Evolutionary conservation across 2,329 filamentous ascomycete genomes (phyloP), one percentile per base, ranked within the genome.

Genomic region (Calonectria ilicicola): DNA sequence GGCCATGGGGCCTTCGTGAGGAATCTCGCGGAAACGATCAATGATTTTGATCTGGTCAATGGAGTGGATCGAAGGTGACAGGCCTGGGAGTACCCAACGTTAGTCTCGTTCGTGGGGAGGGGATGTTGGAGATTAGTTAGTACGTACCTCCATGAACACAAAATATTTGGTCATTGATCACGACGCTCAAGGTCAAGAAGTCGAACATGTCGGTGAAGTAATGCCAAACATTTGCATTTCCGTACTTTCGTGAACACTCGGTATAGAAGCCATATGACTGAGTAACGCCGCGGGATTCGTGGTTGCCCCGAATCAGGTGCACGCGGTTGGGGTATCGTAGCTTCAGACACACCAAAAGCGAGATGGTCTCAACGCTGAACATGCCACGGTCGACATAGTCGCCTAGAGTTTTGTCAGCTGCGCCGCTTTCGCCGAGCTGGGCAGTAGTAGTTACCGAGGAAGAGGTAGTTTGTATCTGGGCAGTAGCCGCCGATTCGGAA

Each of bases 131-230:
- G 17, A 27, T 84, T 21, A n/a, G 46, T 29, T 26, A 10, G 40
- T 51, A 58, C 82, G 84, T 84, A 87, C 93, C 95, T 83, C 97
- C 97, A 84, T 99, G 97, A 8, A 99, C 97, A 84, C 97, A 99
- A 84, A 99, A 99, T 77, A 99, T 99, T 84, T 98, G 95, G 84
- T 99, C 94, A 83, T 98, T 98, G 83, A 99, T 99, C 75, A 99
- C 96, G 73, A 98, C 97, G 80, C 95, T 98, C 70, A 99, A 88
- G 9, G 96, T 98, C 75, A 99, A 89, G 84, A 98, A 99, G 86
- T 99, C 97, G 85, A 99, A 99, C 96, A 99, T 98, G 86, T 99
- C 97, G 77, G 97, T 99, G 83, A 99, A 99, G 84, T 98, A 97
- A 85, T 99, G 97, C 97, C 97, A 99, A 26, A 99, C 97, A 80